Evolutionary conservation across 306 rosid species (phyloP), one percentile per base, ranked within the genome.

Genomic region (Rosa multiflora): DNA sequence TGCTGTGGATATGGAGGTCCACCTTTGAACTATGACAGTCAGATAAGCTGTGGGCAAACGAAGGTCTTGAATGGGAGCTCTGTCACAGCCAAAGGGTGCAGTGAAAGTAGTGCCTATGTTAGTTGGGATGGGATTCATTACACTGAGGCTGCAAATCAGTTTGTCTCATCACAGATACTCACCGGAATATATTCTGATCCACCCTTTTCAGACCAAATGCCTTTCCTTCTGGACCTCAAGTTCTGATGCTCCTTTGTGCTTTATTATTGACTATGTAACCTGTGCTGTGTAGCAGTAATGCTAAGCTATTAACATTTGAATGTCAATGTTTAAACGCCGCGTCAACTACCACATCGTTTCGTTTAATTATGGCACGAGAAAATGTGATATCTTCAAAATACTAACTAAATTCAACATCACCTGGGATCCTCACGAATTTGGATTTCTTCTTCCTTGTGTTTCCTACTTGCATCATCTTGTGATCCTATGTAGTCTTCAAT

Each of bases 1-100:
- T 94, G 97, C 80, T 94, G 98, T 79, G 98, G 98, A 32, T 84
- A 74, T 78, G 98, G 98, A 83, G 98, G 98, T 71, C 91, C 97
- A 35, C 97, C 94, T 6, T 69, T 92, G 79, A 94, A 92, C 86
- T 91, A 86, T 47, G 89, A 92, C 80, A 87, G 83, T 52, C 81
- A 88, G 55, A 75, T 92, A 74, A 14, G 61, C n/a, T 94, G 97
- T 56, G 97, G 97, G 35, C 87, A 89, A 67, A 89, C 98, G 13
- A 91, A 85, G 88, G 83, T 75, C 21, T 66, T 92, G 43, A 92
- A 94, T n/a, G 97, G 98, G 58, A 88, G 89, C 17, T 76, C 85
- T 29, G 82, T 94, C 73, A 85, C 94, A 2, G 97, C 92, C 39
- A 84, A 86, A 80, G 92, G 86, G 20, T 91, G 97, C 74, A 61